A percentile compares a stretch with the other conserved stretches of the same genome.
phyloP scores from a whole-genome alignment of 768 basidiomycete species.

The Suillus luteus region DNA sequence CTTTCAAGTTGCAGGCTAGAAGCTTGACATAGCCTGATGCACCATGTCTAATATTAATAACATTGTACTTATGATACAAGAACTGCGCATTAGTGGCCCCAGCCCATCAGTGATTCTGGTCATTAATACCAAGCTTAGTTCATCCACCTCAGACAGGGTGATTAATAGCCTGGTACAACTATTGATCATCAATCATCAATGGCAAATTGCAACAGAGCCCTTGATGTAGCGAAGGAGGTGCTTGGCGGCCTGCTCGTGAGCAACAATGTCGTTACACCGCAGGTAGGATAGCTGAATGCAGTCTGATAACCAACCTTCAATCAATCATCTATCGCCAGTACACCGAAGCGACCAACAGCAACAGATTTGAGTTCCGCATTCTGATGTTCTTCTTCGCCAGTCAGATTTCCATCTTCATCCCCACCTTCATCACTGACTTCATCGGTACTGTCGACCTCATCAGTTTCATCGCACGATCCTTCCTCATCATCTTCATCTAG shows the following conservation, averaged over 20 bases:
- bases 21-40: background rate
- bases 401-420: conserved; percentile 5
- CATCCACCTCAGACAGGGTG: background rate
- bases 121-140: background rate
- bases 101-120: background rate
- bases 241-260: too few species aligned
- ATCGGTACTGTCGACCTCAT: conserved; percentile 22
- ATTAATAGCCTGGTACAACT: background rate
- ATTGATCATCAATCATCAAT: background rate
- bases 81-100: background rate
- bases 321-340: conserved; percentile 29
- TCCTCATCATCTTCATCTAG: conserved; percentile 24
- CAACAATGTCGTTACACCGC: background rate
- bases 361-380: conserved; percentile 14
- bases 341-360: conserved; percentile 31
- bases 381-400: conserved; percentile 11
- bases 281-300: background rate
- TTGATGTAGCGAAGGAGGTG: too few species aligned
- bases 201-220: too few species aligned
- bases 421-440: conserved; percentile 16
- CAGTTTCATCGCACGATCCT: conserved; percentile 23
- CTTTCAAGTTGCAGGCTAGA: background rate
- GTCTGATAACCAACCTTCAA: background rate
- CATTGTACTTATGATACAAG: background rate
- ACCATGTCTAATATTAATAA: background rate